These are phyloP conservation scores for Nigrograna mackinnonii DNA, from an alignment of 2,329 filamentous ascomycete species.

Conservation along the genomic window DNA sequence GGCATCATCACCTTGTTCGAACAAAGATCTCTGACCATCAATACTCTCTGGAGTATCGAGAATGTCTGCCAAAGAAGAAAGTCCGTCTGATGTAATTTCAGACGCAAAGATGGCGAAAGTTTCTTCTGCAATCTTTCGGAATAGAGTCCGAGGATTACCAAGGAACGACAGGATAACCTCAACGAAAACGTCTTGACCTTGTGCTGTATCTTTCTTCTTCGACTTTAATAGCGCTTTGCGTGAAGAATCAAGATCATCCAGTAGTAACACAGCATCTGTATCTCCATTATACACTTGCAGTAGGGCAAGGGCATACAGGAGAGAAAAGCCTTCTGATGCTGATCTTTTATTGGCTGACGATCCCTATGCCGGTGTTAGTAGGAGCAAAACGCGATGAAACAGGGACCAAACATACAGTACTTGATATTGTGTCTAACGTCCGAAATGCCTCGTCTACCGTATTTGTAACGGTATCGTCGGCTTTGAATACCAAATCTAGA, in stretches of 20 bases:
- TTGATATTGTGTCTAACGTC: constrained; percentile 29
- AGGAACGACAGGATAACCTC: constrained; percentile 91
- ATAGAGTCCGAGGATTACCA: constrained; percentile 79
- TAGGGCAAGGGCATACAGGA: constrained; percentile 82
- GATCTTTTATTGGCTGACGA: constrained; percentile 31
- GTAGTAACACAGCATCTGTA: constrained; percentile 77
- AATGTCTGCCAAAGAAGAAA: constrained; percentile 70
- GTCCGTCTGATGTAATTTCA: constrained; percentile 72
- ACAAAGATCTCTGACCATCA: constrained; percentile 83
- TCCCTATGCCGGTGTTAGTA: constrained; percentile 17
- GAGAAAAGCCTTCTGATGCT: constrained; percentile 67
- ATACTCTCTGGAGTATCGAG: constrained; percentile 79
- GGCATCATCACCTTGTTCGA: constrained; percentile 52
- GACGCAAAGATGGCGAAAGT: constrained; percentile 83
- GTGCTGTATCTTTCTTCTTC: constrained; percentile 23
- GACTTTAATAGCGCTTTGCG: constrained; percentile 63
- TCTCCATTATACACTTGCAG: constrained; percentile 91
- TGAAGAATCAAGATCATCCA: constrained; percentile 80
- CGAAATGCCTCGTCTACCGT: constrained; percentile 37
- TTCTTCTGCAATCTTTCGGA: constrained; percentile 83
- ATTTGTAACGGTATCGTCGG: constrained; percentile 48
- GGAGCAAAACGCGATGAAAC: neutral
- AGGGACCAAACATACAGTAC: constrained; percentile 19
- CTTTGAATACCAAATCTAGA: constrained; percentile 51
- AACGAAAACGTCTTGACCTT: constrained; percentile 57